Percentiles rank a stretch among this genome's conserved stretches.
phyloP scores from a whole-genome alignment of 2,329 filamentous ascomycete species.

The Talaromyces sp. region DNA sequence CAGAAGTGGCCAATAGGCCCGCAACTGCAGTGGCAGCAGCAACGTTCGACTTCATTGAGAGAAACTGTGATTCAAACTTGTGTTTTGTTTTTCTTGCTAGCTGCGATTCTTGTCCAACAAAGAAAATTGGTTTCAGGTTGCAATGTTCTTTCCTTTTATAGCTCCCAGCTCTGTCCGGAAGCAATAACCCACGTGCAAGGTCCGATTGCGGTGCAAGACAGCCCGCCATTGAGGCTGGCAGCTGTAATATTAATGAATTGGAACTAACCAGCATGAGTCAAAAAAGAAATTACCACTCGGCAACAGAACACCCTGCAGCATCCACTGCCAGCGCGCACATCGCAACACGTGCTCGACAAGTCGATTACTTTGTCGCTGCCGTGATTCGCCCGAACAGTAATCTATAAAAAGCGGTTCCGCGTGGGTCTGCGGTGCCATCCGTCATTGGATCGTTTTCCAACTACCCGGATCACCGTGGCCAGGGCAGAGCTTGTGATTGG shows the following conservation, averaged over 20 bases:
- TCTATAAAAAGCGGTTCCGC: too few relatives aligned
- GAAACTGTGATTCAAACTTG: not conserved
- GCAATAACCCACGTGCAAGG: not conserved
- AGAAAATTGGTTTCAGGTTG: not conserved
- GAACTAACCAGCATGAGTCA: not conserved
- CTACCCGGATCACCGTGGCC: not conserved
- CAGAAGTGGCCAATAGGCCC: constrained; percentile 10
- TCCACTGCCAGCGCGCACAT: not conserved
- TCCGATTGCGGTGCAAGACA: not conserved
- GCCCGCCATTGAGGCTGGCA: too few relatives aligned
- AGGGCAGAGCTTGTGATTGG: not conserved
- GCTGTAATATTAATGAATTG: too few relatives aligned
- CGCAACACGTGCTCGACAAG: not conserved
- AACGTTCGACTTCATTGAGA: constrained; percentile 9
- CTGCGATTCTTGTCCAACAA: not conserved
- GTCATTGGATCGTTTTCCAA: not conserved
- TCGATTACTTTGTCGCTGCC: not conserved
- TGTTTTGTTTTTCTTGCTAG: not conserved
- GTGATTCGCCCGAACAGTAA: not conserved
- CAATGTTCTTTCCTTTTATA: not conserved
- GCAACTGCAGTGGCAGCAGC: constrained; percentile 6
- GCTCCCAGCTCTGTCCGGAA: not conserved
- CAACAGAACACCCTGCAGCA: not conserved
- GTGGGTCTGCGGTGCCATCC: too few relatives aligned
- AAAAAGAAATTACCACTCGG: not conserved